Percentiles rank a stretch among this genome's conserved stretches.
These are phyloP conservation scores for Arxiozyma slooffiae DNA, from an alignment of 1,139 yeast species.

Conservation along the genomic window DNA sequence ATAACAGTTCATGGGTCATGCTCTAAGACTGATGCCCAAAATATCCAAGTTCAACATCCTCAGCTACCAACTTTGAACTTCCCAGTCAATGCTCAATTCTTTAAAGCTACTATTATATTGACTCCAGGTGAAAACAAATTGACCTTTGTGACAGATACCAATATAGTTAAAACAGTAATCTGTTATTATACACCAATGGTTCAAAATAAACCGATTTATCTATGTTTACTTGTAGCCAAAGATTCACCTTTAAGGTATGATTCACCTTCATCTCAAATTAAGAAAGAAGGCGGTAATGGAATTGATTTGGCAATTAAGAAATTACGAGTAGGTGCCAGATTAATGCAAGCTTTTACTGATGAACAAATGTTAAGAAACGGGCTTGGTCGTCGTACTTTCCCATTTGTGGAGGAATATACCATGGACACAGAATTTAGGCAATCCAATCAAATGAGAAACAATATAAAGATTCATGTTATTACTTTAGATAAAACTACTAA, in stretches of 20 bases:
- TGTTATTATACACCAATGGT: conserved; percentile 50
- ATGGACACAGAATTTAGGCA: conserved; percentile 42
- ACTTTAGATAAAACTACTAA: conserved; percentile 55
- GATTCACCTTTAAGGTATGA: conserved; percentile 73
- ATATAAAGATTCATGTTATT: conserved; percentile 69
- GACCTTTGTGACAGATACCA: conserved; percentile 23
- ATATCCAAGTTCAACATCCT: conserved; percentile 23
- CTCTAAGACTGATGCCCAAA: conserved; percentile 12
- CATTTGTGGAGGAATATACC: conserved; percentile 59
- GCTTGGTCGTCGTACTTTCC: conserved; percentile 70
- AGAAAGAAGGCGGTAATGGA: conserved; percentile 52
- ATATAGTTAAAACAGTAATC: conserved; percentile 18
- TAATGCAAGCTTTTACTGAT: conserved; percentile 89
- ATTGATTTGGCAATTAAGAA: conserved; percentile 67
- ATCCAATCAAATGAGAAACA: conserved; percentile 38
- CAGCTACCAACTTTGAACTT: conserved; percentile 53
- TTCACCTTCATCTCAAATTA: conserved; percentile 48
- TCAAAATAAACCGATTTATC: conserved; percentile 69
- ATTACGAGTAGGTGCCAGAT: conserved; percentile 72
- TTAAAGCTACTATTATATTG: conserved; percentile 67
- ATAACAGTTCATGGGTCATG: conserved; percentile 38
- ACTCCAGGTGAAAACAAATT: conserved; percentile 54
- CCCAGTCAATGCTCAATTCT: conserved; percentile 60
- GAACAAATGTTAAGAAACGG: conserved; percentile 82
- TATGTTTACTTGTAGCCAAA: conserved; percentile 65